Percentiles rank a stretch among this genome's conserved stretches.
phyloP scores from a whole-genome alignment of 2,329 filamentous ascomycete species.

The Hypoxylon sp. region DNA sequence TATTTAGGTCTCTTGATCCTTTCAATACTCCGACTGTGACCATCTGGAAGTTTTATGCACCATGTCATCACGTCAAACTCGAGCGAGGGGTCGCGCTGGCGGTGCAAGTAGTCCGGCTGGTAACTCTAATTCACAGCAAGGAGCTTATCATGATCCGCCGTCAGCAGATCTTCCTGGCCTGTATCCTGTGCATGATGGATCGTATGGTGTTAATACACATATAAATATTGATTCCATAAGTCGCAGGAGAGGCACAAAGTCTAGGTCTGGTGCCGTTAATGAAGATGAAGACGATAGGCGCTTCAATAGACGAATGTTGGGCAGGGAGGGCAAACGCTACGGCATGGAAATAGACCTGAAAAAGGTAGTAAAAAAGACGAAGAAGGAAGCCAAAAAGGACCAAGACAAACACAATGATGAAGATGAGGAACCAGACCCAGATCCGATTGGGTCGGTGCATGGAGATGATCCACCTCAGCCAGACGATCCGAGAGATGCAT shows the following conservation, averaged over 20 bases:
- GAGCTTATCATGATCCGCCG: conserved; percentile 28
- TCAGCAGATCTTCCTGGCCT: conserved; percentile 45
- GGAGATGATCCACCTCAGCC: not conserved
- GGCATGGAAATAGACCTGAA: conserved; percentile 44
- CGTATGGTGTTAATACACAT: conserved; percentile 51
- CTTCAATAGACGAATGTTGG: conserved; percentile 28
- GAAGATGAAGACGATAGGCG: conserved; percentile 45
- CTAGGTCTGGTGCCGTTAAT: conserved; percentile 29
- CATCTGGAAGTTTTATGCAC: not conserved
- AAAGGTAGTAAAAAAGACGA: conserved; percentile 26
- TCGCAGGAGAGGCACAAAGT: conserved; percentile 38
- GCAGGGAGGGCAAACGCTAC: conserved; percentile 28
- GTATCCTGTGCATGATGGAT: conserved; percentile 50
- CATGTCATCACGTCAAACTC: conserved; percentile 34
- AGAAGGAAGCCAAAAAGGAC: conserved; percentile 39
- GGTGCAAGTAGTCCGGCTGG: conserved; percentile 1
- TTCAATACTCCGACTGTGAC: not conserved
- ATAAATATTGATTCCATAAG: conserved; percentile 39
- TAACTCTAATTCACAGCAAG: conserved; percentile 4
- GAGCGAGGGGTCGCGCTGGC: conserved; percentile 26
- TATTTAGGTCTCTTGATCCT: conserved; percentile 6
- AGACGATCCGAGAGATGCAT: not conserved
- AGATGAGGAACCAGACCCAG: not conserved
- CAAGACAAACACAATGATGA: not conserved
- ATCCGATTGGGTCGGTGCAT: not conserved